Evolutionary conservation across 148 eudicot species (phyloP).

Genomic region (Camellia japonica): DNA sequence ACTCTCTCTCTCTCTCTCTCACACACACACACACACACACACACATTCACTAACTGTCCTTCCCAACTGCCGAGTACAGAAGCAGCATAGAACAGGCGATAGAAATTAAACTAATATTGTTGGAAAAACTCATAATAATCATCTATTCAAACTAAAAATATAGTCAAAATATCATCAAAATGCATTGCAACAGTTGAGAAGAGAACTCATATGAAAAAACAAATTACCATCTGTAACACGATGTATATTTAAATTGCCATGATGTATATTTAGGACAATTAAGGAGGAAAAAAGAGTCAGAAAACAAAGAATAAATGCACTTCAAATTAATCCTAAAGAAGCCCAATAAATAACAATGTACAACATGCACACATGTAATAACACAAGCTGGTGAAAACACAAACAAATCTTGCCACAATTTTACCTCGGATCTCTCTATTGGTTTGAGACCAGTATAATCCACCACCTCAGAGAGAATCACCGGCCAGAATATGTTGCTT

Average conservation of each 20-base stretch:
- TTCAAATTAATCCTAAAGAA: background rate
- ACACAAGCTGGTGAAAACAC: background rate
- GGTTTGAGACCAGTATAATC: background rate
- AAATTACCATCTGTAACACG: background rate
- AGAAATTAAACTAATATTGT: no score
- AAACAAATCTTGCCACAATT: background rate
- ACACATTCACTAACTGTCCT: no score
- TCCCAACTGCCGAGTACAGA: no score
- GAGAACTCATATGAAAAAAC: background rate
- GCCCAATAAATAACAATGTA: background rate
- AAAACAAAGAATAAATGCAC: background rate
- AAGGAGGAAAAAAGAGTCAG: background rate
- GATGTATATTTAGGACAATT: background rate
- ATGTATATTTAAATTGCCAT: background rate
- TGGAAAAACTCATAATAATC: no score
- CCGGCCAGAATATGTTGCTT: background rate
- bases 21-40: no score
- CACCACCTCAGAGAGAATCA: background rate
- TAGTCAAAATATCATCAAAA: no score
- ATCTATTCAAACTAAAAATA: no score
- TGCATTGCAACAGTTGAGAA: background rate
- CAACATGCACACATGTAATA: constrained; percentile 3
- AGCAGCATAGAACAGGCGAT: no score
- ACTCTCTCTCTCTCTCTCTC: no score
- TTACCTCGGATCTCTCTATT: background rate